Evolutionary conservation across 495 filamentous ascomycete species (phyloP).

Genomic region (Tricharina praecox): DNA sequence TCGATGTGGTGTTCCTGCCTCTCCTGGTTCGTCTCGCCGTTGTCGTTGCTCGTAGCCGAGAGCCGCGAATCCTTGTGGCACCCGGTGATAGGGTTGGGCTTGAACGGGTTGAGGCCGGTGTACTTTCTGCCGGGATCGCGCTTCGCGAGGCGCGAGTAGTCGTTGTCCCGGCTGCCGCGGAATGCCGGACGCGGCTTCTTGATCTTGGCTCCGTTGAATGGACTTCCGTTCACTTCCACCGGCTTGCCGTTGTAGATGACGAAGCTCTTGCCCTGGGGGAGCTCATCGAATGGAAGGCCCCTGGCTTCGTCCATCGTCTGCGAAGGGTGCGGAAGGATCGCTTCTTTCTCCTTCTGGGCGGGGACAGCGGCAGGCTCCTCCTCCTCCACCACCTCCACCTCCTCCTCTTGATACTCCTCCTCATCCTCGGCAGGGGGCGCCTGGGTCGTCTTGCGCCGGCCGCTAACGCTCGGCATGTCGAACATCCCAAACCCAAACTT

Average conservation of each 20-base stretch:
- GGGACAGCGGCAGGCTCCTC: not conserved
- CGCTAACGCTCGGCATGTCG: not conserved
- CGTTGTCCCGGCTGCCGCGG: not conserved
- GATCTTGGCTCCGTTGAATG: not conserved
- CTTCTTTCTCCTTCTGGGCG: not conserved
- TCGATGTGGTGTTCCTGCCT: not conserved
- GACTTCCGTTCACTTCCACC: slow-evolving; percentile 1
- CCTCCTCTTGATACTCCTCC: not conserved
- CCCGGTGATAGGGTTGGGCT: slow-evolving; percentile 1
- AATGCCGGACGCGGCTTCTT: slow-evolving; percentile 11
- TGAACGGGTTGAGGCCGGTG: slow-evolving; percentile 6
- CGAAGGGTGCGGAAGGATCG: not conserved
- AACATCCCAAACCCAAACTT: slow-evolving; percentile 8
- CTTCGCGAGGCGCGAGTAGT: not conserved
- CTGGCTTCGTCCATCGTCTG: not conserved
- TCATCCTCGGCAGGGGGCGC: not conserved
- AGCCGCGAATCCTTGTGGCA: not conserved
- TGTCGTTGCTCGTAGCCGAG: not conserved
- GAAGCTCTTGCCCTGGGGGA: slow-evolving; percentile 3
- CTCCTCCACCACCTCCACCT: not conserved
- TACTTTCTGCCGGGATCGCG: slow-evolving; percentile 1
- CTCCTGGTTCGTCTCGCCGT: not conserved
- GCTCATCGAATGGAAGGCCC: not conserved
- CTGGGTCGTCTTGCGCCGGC: not conserved
- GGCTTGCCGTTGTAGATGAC: slow-evolving; percentile 9